A percentile compares a stretch with the other conserved stretches of the same genome.
These are phyloP conservation scores for Scedosporium boydii DNA, from an alignment of 2,329 filamentous ascomycete species.

Conservation along the genomic window DNA sequence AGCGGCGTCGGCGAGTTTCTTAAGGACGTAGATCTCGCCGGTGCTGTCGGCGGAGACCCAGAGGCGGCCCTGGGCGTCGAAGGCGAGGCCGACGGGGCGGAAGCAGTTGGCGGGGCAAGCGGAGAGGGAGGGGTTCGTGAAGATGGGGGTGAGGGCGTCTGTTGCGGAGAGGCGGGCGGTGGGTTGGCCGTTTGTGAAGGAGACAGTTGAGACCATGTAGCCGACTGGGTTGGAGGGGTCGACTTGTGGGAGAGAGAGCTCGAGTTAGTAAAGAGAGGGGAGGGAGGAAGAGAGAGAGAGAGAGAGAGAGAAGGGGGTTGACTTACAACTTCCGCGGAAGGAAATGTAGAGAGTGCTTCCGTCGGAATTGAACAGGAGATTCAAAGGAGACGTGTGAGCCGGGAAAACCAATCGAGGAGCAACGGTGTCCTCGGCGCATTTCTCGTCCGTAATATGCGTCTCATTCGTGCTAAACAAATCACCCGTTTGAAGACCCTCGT, in stretches of 20 bases:
- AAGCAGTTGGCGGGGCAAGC: conserved; percentile 50
- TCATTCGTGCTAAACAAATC: conserved; percentile 37
- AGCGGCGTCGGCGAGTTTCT: conserved; percentile 9
- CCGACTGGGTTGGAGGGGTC: conserved; percentile 32
- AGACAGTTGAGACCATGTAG: conserved; percentile 33
- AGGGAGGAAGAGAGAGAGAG: not conserved
- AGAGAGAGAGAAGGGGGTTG: not conserved
- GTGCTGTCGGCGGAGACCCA: conserved; percentile 55
- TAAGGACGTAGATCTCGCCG: conserved; percentile 55
- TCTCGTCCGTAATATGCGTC: conserved; percentile 29
- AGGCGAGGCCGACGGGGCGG: conserved; percentile 50
- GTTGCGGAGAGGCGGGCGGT: conserved; percentile 28
- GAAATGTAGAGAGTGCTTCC: conserved; percentile 54
- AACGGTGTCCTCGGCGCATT: conserved; percentile 32
- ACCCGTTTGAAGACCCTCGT: conserved; percentile 31
- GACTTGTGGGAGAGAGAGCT: conserved; percentile 20
- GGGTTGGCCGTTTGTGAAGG: conserved; percentile 34
- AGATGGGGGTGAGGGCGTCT: conserved; percentile 38
- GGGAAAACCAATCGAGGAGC: conserved; percentile 47
- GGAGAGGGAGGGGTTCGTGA: conserved; percentile 43
- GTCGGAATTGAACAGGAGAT: conserved; percentile 55
- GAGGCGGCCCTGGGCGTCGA: conserved; percentile 41
- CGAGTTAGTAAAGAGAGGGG: not conserved
- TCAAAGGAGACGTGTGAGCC: conserved; percentile 62
- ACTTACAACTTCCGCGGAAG: conserved; percentile 63